Conservation (phyloP, 805 yeast genomes). For the Ascoidea rubescens region DNA sequence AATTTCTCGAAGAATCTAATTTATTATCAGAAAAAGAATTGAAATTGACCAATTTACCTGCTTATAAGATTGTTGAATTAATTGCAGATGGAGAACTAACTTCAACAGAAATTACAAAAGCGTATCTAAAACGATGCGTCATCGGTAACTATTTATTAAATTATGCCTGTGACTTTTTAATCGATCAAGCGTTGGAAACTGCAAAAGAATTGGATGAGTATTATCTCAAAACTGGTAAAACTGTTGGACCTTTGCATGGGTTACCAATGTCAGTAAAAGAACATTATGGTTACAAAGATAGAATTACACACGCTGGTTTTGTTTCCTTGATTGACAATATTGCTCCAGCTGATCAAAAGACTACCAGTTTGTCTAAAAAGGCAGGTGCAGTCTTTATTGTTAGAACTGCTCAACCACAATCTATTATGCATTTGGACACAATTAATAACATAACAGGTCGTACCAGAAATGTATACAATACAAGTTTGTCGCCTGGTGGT, state of each 20-base stretch:
- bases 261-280: slow-evolving; percentile 49
- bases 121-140: slow-evolving; percentile 45
- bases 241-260: slow-evolving; percentile 53
- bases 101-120: slow-evolving; percentile 32
- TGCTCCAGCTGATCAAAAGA: slow-evolving; percentile 1
- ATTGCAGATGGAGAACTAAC: slow-evolving; percentile 19
- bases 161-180: slow-evolving; percentile 24
- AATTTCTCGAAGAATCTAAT: not conserved
- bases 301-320: slow-evolving; percentile 34
- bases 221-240: slow-evolving; percentile 28
- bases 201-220: slow-evolving; percentile 44
- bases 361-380: slow-evolving; percentile 3
- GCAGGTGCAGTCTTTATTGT: slow-evolving; percentile 48
- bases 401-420: slow-evolving; percentile 57
- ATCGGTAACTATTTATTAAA: slow-evolving; percentile 40
- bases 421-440: slow-evolving; percentile 57
- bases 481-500: slow-evolving; percentile 53
- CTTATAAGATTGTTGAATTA: not conserved
- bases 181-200: slow-evolving; percentile 41
- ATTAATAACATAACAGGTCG: slow-evolving; percentile 46
- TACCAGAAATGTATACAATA: slow-evolving; percentile 43
- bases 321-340: slow-evolving; percentile 13
- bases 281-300: slow-evolving; percentile 25
- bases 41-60: not conserved
- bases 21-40: not conserved